Conservation (phyloP, 192 early-diverging fungal species). For the Tieghemiomyces parasiticus region DNA sequence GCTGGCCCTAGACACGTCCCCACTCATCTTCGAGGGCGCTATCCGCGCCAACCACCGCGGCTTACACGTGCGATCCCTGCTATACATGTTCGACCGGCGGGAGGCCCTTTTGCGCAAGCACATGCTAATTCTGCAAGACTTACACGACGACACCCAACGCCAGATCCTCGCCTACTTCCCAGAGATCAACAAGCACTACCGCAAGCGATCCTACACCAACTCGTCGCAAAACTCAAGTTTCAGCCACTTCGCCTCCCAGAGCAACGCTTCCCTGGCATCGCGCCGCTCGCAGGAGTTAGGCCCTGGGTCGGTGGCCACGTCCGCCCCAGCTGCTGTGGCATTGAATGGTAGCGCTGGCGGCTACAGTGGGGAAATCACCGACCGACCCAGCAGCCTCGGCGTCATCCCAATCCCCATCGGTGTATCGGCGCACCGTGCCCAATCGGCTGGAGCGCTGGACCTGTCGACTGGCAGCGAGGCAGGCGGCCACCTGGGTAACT, state of each 20-base stretch:
- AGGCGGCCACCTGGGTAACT: no score
- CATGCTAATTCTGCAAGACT: background rate
- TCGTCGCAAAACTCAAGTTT: background rate
- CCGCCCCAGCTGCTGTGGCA: background rate
- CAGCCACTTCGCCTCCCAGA: background rate
- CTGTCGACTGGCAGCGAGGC: no score
- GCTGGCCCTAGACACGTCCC: slow-evolving; percentile 8
- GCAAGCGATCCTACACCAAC: slow-evolving; percentile 9
- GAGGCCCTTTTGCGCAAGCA: slow-evolving; percentile 9
- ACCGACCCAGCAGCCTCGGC: background rate
- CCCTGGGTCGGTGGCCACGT: background rate
- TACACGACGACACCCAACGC: slow-evolving; percentile 3
- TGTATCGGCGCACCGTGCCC: no score
- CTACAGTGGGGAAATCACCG: background rate
- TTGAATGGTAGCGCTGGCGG: background rate
- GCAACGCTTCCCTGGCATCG: background rate
- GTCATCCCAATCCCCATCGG: background rate
- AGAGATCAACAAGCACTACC: slow-evolving; percentile 11
- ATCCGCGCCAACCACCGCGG: slow-evolving; percentile 7
- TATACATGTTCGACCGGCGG: slow-evolving; percentile 12
- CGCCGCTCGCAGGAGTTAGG: background rate
- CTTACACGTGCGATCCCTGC: slow-evolving; percentile 2
- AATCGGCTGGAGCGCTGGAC: no score
- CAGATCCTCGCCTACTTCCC: slow-evolving; percentile 9
- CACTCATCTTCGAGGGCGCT: slow-evolving; percentile 11